Conservation (phyloP, 108 stramenopile genomes). For the Stephanodiscus triporus region DNA sequence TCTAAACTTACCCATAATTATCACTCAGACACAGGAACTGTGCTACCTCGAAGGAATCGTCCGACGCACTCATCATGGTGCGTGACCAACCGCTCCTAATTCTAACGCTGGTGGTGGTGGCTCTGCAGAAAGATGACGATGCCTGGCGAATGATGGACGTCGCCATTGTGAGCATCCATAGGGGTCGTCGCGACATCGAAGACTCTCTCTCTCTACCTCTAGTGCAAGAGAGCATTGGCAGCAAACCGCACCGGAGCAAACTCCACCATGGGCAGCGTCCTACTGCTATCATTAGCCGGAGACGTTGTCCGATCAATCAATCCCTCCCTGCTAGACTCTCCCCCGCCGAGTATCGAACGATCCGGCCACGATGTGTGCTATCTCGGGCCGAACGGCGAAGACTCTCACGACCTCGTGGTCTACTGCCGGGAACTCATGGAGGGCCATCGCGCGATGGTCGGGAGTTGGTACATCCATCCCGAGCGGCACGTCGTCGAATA, state of each 20-base stretch:
- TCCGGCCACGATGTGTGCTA: constrained; percentile 49
- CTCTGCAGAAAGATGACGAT: not conserved
- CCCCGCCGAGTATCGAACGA: constrained; percentile 34
- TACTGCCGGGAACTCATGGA: constrained; percentile 52
- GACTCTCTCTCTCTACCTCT: too few species aligned
- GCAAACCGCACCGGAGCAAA: too few species aligned
- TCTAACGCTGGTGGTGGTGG: not conserved
- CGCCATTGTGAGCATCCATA: not conserved
- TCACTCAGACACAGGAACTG: constrained; percentile 80
- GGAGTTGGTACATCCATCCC: constrained; percentile 49
- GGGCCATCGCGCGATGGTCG: constrained; percentile 45
- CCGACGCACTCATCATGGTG: constrained; percentile 1
- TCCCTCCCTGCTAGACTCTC: constrained; percentile 28
- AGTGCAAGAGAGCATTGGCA: too few species aligned
- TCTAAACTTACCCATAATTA: constrained; percentile 60
- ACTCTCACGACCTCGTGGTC: constrained; percentile 13
- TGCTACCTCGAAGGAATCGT: constrained; percentile 31
- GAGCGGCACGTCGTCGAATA: constrained; percentile 50
- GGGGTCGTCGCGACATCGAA: not conserved
- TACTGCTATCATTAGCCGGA: constrained; percentile 28
- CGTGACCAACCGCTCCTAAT: constrained; percentile 9
- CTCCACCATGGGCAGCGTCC: not conserved
- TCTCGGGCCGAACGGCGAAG: constrained; percentile 47
- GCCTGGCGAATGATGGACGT: not conserved
- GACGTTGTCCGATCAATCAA: constrained; percentile 40